Percentiles rank a stretch among this genome's conserved stretches.
Evolutionary conservation across 768 basidiomycete species (phyloP).

Genomic region (Glaciozyma martinii): DNA sequence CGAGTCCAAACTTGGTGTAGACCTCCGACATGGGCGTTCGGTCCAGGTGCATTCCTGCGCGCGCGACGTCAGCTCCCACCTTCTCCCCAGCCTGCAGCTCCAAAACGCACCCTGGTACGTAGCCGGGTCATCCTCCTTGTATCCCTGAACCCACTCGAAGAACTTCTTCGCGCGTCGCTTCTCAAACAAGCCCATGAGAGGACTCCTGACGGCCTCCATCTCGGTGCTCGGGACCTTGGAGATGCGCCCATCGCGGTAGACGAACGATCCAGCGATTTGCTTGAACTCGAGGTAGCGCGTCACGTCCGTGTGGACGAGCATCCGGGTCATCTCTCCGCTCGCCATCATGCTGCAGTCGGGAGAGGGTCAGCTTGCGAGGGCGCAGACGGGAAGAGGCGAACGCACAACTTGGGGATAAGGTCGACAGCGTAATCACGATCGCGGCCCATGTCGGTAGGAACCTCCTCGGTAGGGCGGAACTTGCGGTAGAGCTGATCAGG

Average conservation of each 20-base stretch:
- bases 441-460: conserved; percentile 78
- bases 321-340: conserved; percentile 91
- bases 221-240: conserved; percentile 97
- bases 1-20: conserved; percentile 93
- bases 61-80: background rate
- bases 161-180: conserved; percentile 97
- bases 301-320: conserved; percentile 97
- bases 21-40: conserved; percentile 85
- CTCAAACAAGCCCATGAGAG: conserved; percentile 98
- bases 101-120: conserved; percentile 79
- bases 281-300: conserved; percentile 99
- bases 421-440: conserved; percentile 98
- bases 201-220: conserved; percentile 88
- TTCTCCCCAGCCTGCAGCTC: background rate
- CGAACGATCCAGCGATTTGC: conserved; percentile 96
- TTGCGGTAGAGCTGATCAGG: conserved; percentile 76
- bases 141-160: conserved; percentile 88
- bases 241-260: conserved; percentile 92
- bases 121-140: conserved; percentile 89
- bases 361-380: background rate
- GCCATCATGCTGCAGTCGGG: conserved; percentile 61
- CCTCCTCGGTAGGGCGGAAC: conserved; percentile 67
- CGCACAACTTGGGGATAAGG: conserved; percentile 83
- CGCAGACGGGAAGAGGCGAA: background rate
- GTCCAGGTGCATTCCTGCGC: conserved; percentile 73